Evolutionary conservation across 352 stramenopile species (phyloP), one percentile per base, ranked within the genome.

Genomic region (Pythium sukuiense): DNA sequence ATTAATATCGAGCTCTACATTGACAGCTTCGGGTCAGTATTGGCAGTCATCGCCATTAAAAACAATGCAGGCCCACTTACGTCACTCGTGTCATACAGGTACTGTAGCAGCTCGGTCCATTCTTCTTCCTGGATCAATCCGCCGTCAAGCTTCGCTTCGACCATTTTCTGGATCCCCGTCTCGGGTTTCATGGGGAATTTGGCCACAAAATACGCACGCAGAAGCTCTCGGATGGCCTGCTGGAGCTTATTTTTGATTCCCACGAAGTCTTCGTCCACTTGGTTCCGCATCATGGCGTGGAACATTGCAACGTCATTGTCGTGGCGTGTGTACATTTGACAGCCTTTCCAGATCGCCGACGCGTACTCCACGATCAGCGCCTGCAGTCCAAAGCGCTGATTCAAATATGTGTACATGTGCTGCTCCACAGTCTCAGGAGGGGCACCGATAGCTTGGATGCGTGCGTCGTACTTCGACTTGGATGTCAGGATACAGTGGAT

Each of bases 381-480:
- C 0, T 83, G 79, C 16, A 96, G 70, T 1, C 88, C 88, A 55
- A 96, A 96, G n/a, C 85, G 80, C 61, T 93, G 87, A 61, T 92
- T 93, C 52, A 96, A 65, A 54, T 92, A 96, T 55, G 88, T 89
- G 76, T 96, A 96, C 76, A 96, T 76, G 64, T 96, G 88, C 72
- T 96, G 88, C 81, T 96, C 87, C 63, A 95, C 85, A 5, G 87
- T 96, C 54, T 96, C 88, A 3, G 81, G 76, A 16, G 87, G 77
- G 0, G 89, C 76, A 1, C 80, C 66, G 32, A 71, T 65, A 6
- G 73, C 73, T 6, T 61, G 67, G 9, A 63, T 71, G n/a, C 80
- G 81, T 0, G 65, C 69, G 54, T 96, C 85, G 37, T 81, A 85
- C 59, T 90, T 93, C 24, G 33, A 54, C 55, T 96, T 96, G 20